Percentiles rank a stretch among this genome's conserved stretches.
These are phyloP conservation scores for Podospora anserina DNA, from an alignment of 495 filamentous ascomycete genomes.

Conservation along the genomic window DNA sequence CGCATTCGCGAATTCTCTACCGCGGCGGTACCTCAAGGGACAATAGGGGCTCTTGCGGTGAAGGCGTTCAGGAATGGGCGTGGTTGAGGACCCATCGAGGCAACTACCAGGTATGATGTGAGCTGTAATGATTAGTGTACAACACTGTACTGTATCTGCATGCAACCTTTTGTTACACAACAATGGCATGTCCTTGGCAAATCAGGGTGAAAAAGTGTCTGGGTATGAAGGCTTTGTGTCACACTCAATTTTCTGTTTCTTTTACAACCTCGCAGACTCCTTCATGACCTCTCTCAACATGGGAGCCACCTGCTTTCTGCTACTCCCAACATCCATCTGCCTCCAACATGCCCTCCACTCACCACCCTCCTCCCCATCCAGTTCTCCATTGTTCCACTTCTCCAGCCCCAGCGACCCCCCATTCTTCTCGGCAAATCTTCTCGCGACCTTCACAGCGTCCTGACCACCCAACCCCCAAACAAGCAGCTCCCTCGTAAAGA, in stretches of 20 bases:
- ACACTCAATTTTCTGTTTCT: neutral
- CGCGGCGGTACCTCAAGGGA: neutral
- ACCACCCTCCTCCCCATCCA: constrained; percentile 44
- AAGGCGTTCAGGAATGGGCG: neutral
- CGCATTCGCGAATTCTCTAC: neutral
- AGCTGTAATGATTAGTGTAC: neutral
- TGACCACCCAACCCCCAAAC: constrained; percentile 58
- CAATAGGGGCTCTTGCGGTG: neutral
- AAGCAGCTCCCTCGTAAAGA: constrained; percentile 71
- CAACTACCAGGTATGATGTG: too few species aligned
- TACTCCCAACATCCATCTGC: constrained; percentile 64
- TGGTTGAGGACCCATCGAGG: neutral
- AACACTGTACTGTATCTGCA: neutral
- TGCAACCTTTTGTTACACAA: neutral
- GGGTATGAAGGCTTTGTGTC: too few species aligned
- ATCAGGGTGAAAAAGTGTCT: too few species aligned
- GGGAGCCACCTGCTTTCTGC: constrained; percentile 87
- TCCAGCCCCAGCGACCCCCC: constrained; percentile 55
- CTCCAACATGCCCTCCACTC: constrained; percentile 58
- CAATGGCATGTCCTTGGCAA: too few species aligned
- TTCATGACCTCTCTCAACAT: constrained; percentile 66
- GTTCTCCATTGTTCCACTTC: constrained; percentile 44
- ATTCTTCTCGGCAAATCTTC: constrained; percentile 51
- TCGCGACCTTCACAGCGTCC: constrained; percentile 43
- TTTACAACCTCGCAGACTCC: constrained; percentile 32